phyloP scores from a whole-genome alignment of 78 protist species.

The Dictyostelium brefeldianum region DNA sequence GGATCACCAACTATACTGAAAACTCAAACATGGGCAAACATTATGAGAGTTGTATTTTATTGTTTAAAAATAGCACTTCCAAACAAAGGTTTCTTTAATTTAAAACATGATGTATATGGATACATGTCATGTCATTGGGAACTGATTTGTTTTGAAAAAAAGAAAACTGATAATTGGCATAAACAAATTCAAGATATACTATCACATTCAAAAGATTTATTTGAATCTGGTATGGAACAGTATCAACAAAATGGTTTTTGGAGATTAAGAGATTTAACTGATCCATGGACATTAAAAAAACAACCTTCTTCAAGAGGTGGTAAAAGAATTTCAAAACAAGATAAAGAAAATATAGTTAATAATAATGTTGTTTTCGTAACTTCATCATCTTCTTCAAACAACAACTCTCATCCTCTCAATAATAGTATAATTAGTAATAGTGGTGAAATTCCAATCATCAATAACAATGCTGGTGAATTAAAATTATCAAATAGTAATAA shows the following conservation, averaged over 20 bases:
- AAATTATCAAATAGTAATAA: neutral
- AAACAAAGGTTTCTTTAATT: neutral
- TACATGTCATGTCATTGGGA: conserved; percentile 52
- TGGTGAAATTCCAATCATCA: neutral
- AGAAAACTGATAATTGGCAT: conserved; percentile 42
- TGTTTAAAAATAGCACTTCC: conserved; percentile 15
- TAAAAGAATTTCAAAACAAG: neutral
- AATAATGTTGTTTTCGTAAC: neutral
- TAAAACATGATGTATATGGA: conserved; percentile 42
- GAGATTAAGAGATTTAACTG: conserved; percentile 36
- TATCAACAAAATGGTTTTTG: conserved; percentile 37
- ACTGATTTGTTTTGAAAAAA: conserved; percentile 16
- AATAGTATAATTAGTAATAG: neutral
- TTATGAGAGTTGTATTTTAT: conserved; percentile 63
- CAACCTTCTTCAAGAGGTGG: neutral
- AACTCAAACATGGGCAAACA: conserved; percentile 44
- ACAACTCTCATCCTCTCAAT: neutral
- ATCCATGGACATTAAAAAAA: conserved; percentile 41
- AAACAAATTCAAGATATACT: conserved; percentile 65
- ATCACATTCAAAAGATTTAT: conserved; percentile 46
- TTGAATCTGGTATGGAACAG: conserved; percentile 27
- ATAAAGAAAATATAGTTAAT: neutral
- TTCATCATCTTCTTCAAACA: neutral
- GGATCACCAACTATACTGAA: conserved; percentile 18
- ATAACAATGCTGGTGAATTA: neutral